These are phyloP conservation scores for Aschersonia sp. DNA, from an alignment of 2,329 filamentous ascomycete genomes.

Conservation along the genomic window DNA sequence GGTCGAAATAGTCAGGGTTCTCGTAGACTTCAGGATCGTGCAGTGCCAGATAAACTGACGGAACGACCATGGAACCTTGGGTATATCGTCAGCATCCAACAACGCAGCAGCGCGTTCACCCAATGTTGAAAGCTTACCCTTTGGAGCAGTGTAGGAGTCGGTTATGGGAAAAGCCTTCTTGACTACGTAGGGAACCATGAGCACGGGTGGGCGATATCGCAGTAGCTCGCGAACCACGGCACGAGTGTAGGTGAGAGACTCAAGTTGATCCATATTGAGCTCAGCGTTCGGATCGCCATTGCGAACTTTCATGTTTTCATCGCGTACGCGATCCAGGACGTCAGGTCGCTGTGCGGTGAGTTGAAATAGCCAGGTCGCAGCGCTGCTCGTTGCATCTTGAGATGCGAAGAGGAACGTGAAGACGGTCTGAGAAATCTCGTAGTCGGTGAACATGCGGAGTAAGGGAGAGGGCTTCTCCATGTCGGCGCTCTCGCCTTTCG, in stretches of 20 bases:
- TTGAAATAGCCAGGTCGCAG: conserved; percentile 91
- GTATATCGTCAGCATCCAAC: background rate
- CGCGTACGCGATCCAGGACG: conserved; percentile 73
- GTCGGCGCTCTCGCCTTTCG: conserved; percentile 51
- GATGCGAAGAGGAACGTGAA: conserved; percentile 97
- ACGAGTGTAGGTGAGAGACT: conserved; percentile 78
- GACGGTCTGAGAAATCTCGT: conserved; percentile 82
- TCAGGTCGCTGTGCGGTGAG: conserved; percentile 89
- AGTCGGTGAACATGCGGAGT: conserved; percentile 76
- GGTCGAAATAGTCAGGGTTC: conserved; percentile 77
- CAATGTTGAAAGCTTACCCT: conserved; percentile 36
- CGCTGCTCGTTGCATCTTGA: conserved; percentile 91
- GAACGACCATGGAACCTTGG: conserved; percentile 78
- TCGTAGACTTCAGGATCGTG: conserved; percentile 89
- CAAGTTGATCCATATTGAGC: conserved; percentile 72
- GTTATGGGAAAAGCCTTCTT: conserved; percentile 95
- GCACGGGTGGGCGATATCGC: conserved; percentile 86
- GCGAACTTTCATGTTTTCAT: conserved; percentile 71
- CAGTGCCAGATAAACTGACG: conserved; percentile 77
- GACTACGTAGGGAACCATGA: conserved; percentile 90
- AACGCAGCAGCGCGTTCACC: background rate
- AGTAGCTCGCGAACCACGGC: conserved; percentile 85
- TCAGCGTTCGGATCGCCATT: conserved; percentile 58
- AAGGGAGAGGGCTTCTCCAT: conserved; percentile 71
- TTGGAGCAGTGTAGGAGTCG: conserved; percentile 77